A percentile compares a stretch with the other conserved stretches of the same genome.
Evolutionary conservation across 345 rosid species (phyloP).

Genomic region (Ailanthus altissimus): DNA sequence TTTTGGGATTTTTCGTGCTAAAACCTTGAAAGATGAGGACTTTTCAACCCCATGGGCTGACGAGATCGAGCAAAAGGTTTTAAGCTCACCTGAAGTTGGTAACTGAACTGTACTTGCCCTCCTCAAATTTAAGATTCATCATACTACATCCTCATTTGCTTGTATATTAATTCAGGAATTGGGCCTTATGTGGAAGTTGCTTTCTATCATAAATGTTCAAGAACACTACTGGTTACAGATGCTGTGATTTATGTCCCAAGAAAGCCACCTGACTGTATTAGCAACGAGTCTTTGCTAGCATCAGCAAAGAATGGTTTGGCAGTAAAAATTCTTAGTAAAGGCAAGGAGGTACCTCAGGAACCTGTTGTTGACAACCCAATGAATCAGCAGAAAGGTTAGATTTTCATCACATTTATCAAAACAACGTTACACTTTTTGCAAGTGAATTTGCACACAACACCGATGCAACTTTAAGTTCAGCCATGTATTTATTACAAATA

Average conservation of each 20-base stretch:
- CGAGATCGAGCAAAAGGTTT: slow-evolving; percentile 88
- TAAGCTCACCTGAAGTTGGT: slow-evolving; percentile 99
- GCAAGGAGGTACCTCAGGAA: slow-evolving; percentile 77
- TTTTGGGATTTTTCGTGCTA: slow-evolving; percentile 89
- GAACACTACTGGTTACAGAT: slow-evolving; percentile 85
- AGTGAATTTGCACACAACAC: not conserved
- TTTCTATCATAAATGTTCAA: slow-evolving; percentile 81
- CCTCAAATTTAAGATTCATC: slow-evolving; percentile 2
- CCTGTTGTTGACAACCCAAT: slow-evolving; percentile 71
- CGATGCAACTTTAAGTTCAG: slow-evolving; percentile 14
- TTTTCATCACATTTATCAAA: slow-evolving; percentile 6
- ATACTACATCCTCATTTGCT: not conserved
- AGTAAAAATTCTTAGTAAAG: slow-evolving; percentile 89
- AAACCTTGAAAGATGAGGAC: slow-evolving; percentile 69
- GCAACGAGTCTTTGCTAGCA: slow-evolving; percentile 72
- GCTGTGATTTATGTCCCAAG: slow-evolving; percentile 85
- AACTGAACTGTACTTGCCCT: slow-evolving; percentile 21
- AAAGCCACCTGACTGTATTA: slow-evolving; percentile 79
- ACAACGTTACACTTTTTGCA: too few species aligned
- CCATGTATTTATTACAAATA: not conserved
- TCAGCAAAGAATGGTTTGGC: slow-evolving; percentile 95
- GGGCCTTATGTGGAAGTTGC: slow-evolving; percentile 97
- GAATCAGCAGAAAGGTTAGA: slow-evolving; percentile 76
- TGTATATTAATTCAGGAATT: slow-evolving; percentile 53
- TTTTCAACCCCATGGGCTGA: slow-evolving; percentile 82